A percentile compares a stretch with the other conserved stretches of the same genome.
These are phyloP conservation scores for Trichosporon inkin DNA, from an alignment of 1,284 basidiomycete species.

Conservation along the genomic window DNA sequence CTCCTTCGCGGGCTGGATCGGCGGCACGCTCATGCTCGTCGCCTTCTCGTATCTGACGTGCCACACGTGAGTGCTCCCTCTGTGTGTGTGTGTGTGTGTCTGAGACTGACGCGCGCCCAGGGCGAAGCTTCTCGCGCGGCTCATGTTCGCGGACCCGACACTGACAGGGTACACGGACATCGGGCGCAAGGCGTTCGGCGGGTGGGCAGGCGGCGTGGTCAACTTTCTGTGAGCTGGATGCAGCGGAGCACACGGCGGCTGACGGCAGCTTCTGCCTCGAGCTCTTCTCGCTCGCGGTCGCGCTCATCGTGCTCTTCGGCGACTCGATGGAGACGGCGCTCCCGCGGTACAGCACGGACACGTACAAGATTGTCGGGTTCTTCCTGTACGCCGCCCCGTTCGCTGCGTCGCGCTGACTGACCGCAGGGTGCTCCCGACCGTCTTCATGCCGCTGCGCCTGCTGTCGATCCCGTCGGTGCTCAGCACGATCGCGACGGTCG, in stretches of 20 bases:
- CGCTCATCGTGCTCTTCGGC: conserved; percentile 77
- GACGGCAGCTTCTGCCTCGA: conserved; percentile 67
- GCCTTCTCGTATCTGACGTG: conserved; percentile 76
- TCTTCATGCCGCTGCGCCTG: conserved; percentile 75
- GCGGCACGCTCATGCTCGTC: conserved; percentile 67
- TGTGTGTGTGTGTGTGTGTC: too few relatives aligned
- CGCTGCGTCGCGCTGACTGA: too few relatives aligned
- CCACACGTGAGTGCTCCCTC: conserved; percentile 65
- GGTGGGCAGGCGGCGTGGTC: conserved; percentile 55
- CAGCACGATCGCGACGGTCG: conserved; percentile 72
- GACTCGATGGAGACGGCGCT: conserved; percentile 74
- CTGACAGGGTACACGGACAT: conserved; percentile 83
- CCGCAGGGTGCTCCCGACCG: conserved; percentile 68
- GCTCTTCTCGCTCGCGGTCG: conserved; percentile 66
- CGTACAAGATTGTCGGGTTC: conserved; percentile 71
- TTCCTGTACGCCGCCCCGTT: too few relatives aligned
- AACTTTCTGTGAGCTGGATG: conserved; percentile 38
- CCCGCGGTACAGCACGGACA: conserved; percentile 62
- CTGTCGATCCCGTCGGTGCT: conserved; percentile 81
- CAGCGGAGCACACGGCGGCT: neutral
- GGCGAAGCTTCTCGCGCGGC: conserved; percentile 73
- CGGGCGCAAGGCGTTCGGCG: conserved; percentile 78
- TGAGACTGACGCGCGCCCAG: conserved; percentile 53
- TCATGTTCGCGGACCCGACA: conserved; percentile 66
- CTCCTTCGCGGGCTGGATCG: conserved; percentile 78